Base-by-base conservation (phyloP, 2,329 filamentous ascomycete genomes). In the Diaporthe ilicicola region DNA sequence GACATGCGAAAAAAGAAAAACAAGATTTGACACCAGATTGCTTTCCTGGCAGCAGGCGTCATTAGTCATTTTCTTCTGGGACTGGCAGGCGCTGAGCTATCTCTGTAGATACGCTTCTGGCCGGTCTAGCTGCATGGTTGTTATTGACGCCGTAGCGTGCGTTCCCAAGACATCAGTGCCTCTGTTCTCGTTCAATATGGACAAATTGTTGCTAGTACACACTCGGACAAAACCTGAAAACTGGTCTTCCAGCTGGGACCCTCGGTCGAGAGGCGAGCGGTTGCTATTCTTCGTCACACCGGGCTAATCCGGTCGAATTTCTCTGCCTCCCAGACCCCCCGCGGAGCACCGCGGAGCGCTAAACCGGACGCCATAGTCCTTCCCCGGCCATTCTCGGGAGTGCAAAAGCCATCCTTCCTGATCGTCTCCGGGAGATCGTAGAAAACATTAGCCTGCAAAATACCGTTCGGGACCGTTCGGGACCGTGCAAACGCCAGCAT, bases 171-270 rank as follows among this genome's bases (percentile, higher is more conserved):
- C 22, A 51, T 50, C 32, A 22, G 24, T 50, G 24, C 29, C 53
- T 48, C 66, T 24, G 22, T 56, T 51, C 29, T 29, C 54, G 12
- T 39, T 39, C 15, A 50, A 68, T 50, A 19, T 48, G 39, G 54
- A 68, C 66, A 59, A 59, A 51, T 59, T 48, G n/a, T 67, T 50
- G 53, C 34, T 27, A 50, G 12, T 50, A 68, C 44, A 54, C 66
- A 59, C 53, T 39, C 46, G 22, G 24, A 59, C 27, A 51, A 59
- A 51, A 24, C 17, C 59, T 29, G n/a, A 37, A 64, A 50, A 50
- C 24, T 64, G 44, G n/a, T 27, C 46, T 24, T 19, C 44, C 59
- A 34, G n/a, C 12, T 13, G 29, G n/a, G 17, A 19, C 27, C 44
- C 29, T 17, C 17, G 12, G 32, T 22, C 29, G 19, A 12, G 5